phyloP scores from a whole-genome alignment of 495 filamentous ascomycete genomes.

The Pyrenula aspistea region DNA sequence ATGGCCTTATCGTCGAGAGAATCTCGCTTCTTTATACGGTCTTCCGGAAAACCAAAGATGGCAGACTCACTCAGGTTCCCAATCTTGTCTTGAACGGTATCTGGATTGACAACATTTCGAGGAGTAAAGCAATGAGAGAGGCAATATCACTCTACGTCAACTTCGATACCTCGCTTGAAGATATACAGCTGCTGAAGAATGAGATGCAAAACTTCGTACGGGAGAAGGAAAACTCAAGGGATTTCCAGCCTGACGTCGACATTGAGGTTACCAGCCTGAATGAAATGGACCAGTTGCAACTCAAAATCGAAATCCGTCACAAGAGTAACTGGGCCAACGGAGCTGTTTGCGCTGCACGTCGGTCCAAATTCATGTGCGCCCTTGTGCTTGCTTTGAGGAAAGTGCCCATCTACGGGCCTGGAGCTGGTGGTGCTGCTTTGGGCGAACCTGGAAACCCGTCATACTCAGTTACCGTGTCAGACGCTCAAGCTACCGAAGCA shows the following conservation, averaged over 20 bases:
- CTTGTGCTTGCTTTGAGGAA: slow-evolving; percentile 74
- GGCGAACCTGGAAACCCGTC: slow-evolving; percentile 58
- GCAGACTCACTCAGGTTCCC: slow-evolving; percentile 78
- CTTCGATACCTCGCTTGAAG: slow-evolving; percentile 78
- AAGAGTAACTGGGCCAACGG: slow-evolving; percentile 97
- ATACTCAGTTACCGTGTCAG: slow-evolving; percentile 62
- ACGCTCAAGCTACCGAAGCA: slow-evolving; percentile 46
- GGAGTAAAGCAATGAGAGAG: slow-evolving; percentile 87
- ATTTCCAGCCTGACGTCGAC: slow-evolving; percentile 78
- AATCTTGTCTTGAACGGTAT: slow-evolving; percentile 83
- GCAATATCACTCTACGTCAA: slow-evolving; percentile 63
- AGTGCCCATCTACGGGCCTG: slow-evolving; percentile 77
- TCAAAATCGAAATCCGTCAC: slow-evolving; percentile 75
- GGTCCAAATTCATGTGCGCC: slow-evolving; percentile 95
- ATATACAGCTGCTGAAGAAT: slow-evolving; percentile 66
- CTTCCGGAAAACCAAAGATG: slow-evolving; percentile 70
- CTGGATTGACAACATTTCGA: slow-evolving; percentile 87
- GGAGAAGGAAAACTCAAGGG: slow-evolving; percentile 76
- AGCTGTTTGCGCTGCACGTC: slow-evolving; percentile 63
- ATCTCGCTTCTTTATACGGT: slow-evolving; percentile 92
- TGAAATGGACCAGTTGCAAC: slow-evolving; percentile 77
- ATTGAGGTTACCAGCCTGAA: slow-evolving; percentile 69
- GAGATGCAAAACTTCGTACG: slow-evolving; percentile 78
- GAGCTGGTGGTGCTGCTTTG: slow-evolving; percentile 52
- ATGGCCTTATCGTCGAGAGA: slow-evolving; percentile 75